Base-by-base conservation (phyloP, 768 basidiomycete species). In the Kondoa subrosea region DNA sequence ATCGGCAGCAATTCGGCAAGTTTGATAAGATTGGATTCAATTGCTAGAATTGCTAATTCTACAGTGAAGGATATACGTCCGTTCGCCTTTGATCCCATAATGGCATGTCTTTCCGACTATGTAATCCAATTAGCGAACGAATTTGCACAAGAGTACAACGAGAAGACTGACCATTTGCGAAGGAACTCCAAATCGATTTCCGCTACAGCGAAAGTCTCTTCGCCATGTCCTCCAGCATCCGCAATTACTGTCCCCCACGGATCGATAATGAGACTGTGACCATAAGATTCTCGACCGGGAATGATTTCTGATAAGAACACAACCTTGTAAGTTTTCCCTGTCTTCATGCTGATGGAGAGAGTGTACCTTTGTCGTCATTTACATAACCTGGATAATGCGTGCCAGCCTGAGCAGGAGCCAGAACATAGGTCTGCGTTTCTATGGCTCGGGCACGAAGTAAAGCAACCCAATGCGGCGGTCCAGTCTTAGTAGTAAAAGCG, bases 371-470 rank as follows among this genome's bases (percentile, higher is more conserved):
- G 40, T 50, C 40, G 12, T 50, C 40, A 50, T 50, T 50, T 21
- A 50, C 40, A 4, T 60, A 69, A 26, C 50, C 62, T 3, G 67
- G 69, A 15, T 67, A 60, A 56, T 68, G 69, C 25, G 58, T 15
- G 8, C 73, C 58, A 0, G 70, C 68, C 66, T 74, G 74, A 0
- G 73, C 73, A 0, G 74, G 32, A 0, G 74, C 74, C n/a, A 75
- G 57, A 32, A 74, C 68, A 65, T 73, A 75, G 67, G 63, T 68
- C n/a, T 75, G 74, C 15, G 71, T 74, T 56, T 75, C 74, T 63
- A 75, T 74, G 0, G 74, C 74, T 1, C 74, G 62, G 1, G 73
- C 72, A 1, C 72, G 67, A 2, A 75, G 70, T 2, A 75, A 70
- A 14, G 66, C 65, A 33, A 74, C 73, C 74, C 74, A 75, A 33